These are phyloP conservation scores for Bjerkandera adusta DNA, from an alignment of 1,284 basidiomycete species.

Conservation along the genomic window DNA sequence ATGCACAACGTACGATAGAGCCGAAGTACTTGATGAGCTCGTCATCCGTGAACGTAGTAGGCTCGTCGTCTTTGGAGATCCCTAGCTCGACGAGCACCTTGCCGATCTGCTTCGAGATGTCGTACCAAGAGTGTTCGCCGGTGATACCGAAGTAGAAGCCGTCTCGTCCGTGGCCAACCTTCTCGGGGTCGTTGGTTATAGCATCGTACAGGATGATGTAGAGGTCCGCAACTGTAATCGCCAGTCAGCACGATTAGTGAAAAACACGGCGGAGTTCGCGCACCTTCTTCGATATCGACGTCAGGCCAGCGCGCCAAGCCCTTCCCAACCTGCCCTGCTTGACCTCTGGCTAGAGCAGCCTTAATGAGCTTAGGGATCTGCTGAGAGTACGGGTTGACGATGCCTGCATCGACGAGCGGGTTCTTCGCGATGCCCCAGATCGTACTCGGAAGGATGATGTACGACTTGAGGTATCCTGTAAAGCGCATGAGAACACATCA, in stretches of 20 bases:
- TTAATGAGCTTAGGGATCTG: conserved; percentile 35
- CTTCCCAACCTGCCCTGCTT: conserved; percentile 31
- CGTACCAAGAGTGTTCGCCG: conserved; percentile 37
- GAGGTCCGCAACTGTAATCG: conserved; percentile 21
- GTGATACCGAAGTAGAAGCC: conserved; percentile 47
- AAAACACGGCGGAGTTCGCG: conserved; percentile 8
- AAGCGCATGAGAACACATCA: no score
- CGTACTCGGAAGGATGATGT: conserved; percentile 38
- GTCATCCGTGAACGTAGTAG: conserved; percentile 26
- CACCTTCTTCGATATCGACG: conserved; percentile 34
- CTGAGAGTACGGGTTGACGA: conserved; percentile 35
- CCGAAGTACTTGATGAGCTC: conserved; percentile 26
- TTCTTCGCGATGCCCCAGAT: conserved; percentile 39
- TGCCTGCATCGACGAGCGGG: conserved; percentile 34
- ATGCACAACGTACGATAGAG: conserved; percentile 19
- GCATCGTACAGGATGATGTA: conserved; percentile 25
- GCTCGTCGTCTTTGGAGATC: conserved; percentile 20
- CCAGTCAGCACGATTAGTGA: neutral
- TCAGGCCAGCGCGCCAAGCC: conserved; percentile 30
- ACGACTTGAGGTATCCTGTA: conserved; percentile 36
- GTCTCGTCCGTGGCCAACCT: conserved; percentile 37
- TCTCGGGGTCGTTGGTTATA: conserved; percentile 17
- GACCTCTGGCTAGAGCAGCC: conserved; percentile 30
- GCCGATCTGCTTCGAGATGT: conserved; percentile 35
- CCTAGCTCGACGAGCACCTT: conserved; percentile 29